Evolutionary conservation across 257 asterid species (phyloP), one percentile per base, ranked within the genome.

Genomic region (Thymus quinquecostatus): DNA sequence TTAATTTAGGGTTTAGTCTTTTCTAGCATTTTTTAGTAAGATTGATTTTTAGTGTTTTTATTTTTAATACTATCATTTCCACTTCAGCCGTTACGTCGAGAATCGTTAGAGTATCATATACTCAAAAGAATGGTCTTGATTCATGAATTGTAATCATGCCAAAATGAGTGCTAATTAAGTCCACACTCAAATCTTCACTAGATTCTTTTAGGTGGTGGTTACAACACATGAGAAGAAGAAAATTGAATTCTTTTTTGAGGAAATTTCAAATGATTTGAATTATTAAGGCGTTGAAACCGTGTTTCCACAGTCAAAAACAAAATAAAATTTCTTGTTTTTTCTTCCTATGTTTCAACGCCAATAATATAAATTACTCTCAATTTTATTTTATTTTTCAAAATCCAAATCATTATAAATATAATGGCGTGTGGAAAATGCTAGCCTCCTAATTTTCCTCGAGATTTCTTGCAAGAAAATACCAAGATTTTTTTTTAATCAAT

Each of bases 361-460:
- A 56, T 11, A 2, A 36, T 36, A 36, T 36, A 36, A 0, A 36
- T 5, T 21, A 21, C 21, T 21, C 21, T 21, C 21, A 21, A 21
- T 21, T 21, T 21, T 21, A 21, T 21, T 21, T 21, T 21, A 10
- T 29, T 44, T 47, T 63, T 36, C 64, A 64, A 61, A 21, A 58
- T 69, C n/a, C 56, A 60, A 50, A 60, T 75, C 64, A 71, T 77
- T 71, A 65, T 8, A 76, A 34, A 64, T 70, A 43, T 47, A 64
- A 29, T 64, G 58, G 81, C 73, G 81, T 77, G 73, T 59, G 27
- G 74, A 77, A 59, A 65, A 50, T 47, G 48, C 44, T 29, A 56
- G 2, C 40, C 13, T 64, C 14, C 34, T 72, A n/a, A 44, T 14
- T 29, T 57, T 34, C n/a, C 8, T 47, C 12, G 53, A 68, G 60